Evolutionary conservation across 164 flowering plant species (phyloP).

Genomic region (Vitis amurensis): DNA sequence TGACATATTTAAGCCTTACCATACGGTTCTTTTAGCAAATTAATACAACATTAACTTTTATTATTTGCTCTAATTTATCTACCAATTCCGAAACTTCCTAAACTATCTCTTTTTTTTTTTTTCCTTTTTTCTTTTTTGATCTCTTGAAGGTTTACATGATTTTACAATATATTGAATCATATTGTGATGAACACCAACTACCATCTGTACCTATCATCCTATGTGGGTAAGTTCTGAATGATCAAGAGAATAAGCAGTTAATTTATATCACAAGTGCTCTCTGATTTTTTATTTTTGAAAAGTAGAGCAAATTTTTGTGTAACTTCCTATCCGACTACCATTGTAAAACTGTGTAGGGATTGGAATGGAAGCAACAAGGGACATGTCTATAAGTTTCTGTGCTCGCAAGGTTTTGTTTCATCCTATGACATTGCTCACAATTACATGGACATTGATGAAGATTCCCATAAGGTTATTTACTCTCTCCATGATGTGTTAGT

Average conservation of each 20-base stretch:
- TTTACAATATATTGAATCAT: constrained; percentile 22
- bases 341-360: constrained; percentile 12
- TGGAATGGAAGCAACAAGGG: constrained; percentile 37
- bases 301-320: too few relatives aligned
- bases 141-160: constrained; percentile 25
- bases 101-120: background rate
- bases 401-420: constrained; percentile 34
- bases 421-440: constrained; percentile 29
- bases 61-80: background rate
- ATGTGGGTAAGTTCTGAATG: constrained; percentile 23
- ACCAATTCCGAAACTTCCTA: background rate
- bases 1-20: background rate
- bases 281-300: background rate
- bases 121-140: background rate
- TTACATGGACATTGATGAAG: constrained; percentile 16
- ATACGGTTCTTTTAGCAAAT: too few relatives aligned
- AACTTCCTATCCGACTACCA: too few relatives aligned
- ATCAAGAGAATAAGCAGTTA: background rate
- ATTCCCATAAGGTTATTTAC: constrained; percentile 21
- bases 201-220: constrained; percentile 26
- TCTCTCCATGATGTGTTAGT: background rate
- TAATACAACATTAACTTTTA: too few relatives aligned
- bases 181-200: constrained; percentile 17
- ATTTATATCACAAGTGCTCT: background rate
- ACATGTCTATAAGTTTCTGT: constrained; percentile 27